Conservation (phyloP, 1,139 yeast species). For the Diutina sp. region DNA sequence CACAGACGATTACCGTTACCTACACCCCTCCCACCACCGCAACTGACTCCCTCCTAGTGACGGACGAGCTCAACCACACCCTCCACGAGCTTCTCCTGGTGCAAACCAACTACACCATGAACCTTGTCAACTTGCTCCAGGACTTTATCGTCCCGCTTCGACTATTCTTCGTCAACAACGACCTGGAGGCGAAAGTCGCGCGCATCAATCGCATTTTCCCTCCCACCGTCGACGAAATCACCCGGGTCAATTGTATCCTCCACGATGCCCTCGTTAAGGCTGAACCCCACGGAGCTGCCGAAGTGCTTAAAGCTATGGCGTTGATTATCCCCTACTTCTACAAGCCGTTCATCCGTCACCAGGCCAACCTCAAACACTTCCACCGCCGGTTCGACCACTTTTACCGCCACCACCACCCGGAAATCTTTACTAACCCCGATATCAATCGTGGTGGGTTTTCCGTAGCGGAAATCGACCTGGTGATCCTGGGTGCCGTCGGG, state of each 20-base stretch:
- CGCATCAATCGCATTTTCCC: conserved; percentile 73
- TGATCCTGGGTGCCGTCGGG: conserved; percentile 52
- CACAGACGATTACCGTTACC: conserved; percentile 64
- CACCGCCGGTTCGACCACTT: conserved; percentile 31
- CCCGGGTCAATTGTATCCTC: conserved; percentile 75
- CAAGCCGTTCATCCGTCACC: conserved; percentile 86
- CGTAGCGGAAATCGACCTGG: conserved; percentile 40
- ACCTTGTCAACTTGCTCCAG: conserved; percentile 61
- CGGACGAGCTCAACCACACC: conserved; percentile 25
- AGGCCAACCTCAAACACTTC: conserved; percentile 47
- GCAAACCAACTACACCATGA: conserved; percentile 64
- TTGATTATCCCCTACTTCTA: conserved; percentile 78
- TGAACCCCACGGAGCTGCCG: conserved; percentile 52
- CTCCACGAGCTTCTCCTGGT: conserved; percentile 54
- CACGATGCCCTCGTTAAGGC: conserved; percentile 66
- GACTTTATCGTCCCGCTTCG: conserved; percentile 72
- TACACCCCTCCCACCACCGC: conserved; percentile 39
- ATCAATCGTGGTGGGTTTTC: conserved; percentile 32
- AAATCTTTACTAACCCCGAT: conserved; percentile 18
- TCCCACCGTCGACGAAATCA: conserved; percentile 89
- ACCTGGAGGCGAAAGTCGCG: conserved; percentile 39
- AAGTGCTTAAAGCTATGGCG: conserved; percentile 67
- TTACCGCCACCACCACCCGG: conserved; percentile 26
- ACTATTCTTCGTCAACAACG: conserved; percentile 39
- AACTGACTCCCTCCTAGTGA: conserved; percentile 7